Conservation (phyloP, 116 monocot species). For the Thalassia testudinum region DNA sequence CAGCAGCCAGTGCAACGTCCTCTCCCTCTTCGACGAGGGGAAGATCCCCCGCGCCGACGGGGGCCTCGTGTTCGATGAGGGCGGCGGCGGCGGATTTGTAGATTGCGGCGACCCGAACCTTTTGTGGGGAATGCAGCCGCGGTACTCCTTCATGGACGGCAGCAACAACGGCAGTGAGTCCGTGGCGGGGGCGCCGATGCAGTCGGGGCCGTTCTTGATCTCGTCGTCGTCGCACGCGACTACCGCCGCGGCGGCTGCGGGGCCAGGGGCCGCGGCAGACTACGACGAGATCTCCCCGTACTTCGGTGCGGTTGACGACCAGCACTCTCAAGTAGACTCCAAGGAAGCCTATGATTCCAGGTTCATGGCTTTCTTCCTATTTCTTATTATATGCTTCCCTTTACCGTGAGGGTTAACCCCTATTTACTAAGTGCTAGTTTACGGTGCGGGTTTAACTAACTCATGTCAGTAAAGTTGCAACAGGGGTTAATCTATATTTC, state of each 20-base stretch:
- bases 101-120: background rate
- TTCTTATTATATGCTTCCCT: background rate
- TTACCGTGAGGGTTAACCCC: too few relatives aligned
- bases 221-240: background rate
- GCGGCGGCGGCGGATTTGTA: too few relatives aligned
- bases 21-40: constrained; percentile 1
- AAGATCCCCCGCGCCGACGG: background rate
- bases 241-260: background rate
- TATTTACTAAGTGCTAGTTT: too few relatives aligned
- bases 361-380: background rate
- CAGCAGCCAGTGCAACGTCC: background rate
- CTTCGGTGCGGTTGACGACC: background rate
- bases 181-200: background rate
- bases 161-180: background rate
- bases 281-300: constrained; percentile 5
- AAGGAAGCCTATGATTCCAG: constrained; percentile 5
- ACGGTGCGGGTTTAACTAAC: too few relatives aligned
- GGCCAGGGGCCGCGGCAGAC: background rate
- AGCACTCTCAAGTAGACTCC: background rate
- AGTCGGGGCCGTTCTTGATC: background rate
- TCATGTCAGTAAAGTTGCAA: too few relatives aligned
- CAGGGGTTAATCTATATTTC: too few relatives aligned
- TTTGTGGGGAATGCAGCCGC: background rate
- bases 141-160: background rate
- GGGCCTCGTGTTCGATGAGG: background rate